Percentiles rank a stretch among this genome's conserved stretches.
Evolutionary conservation across 2,329 filamentous ascomycete genomes (phyloP).

Genomic region (Macroventuria anomochaeta): DNA sequence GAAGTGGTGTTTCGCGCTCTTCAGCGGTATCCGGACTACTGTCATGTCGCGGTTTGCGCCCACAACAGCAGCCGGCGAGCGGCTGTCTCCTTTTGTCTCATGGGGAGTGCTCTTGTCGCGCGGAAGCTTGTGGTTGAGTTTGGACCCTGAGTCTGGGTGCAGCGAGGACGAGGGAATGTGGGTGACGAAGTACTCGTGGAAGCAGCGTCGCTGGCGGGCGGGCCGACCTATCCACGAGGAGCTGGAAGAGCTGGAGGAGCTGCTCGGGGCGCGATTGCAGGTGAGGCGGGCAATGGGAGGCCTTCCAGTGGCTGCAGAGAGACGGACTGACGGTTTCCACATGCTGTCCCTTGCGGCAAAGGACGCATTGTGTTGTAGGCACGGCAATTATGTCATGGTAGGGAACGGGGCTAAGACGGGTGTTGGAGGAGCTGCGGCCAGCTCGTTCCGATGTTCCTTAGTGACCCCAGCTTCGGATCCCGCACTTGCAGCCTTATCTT

Average conservation of each 20-base stretch:
- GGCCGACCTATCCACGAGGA: slow-evolving; percentile 21
- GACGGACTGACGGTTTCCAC: slow-evolving; percentile 45
- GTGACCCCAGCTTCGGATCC: slow-evolving; percentile 11
- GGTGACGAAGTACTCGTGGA: slow-evolving; percentile 97
- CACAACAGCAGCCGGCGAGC: slow-evolving; percentile 47
- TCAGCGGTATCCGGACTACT: slow-evolving; percentile 91
- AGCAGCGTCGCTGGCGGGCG: slow-evolving; percentile 53
- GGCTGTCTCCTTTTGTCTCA: slow-evolving; percentile 51
- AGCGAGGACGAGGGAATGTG: slow-evolving; percentile 92
- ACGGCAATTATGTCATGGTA: slow-evolving; percentile 41
- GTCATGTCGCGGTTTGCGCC: slow-evolving; percentile 72
- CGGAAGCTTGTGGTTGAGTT: slow-evolving; percentile 82
- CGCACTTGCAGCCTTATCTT: slow-evolving; percentile 2
- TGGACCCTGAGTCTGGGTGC: slow-evolving; percentile 78
- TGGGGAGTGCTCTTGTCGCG: slow-evolving; percentile 85
- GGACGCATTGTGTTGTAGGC: slow-evolving; percentile 42
- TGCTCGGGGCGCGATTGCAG: slow-evolving; percentile 13
- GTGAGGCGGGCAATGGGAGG: slow-evolving; percentile 25
- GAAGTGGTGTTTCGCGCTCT: slow-evolving; percentile 95
- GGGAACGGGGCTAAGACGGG: slow-evolving; percentile 10
- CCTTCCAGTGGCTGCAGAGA: slow-evolving; percentile 35
- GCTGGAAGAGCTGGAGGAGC: slow-evolving; percentile 15
- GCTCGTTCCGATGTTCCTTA: slow-evolving; percentile 30
- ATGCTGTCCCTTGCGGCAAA: slow-evolving; percentile 44
- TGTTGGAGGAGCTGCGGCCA: slow-evolving; percentile 19